Conservation (phyloP, 805 yeast species). For the Ogataea paradorogensis region DNA sequence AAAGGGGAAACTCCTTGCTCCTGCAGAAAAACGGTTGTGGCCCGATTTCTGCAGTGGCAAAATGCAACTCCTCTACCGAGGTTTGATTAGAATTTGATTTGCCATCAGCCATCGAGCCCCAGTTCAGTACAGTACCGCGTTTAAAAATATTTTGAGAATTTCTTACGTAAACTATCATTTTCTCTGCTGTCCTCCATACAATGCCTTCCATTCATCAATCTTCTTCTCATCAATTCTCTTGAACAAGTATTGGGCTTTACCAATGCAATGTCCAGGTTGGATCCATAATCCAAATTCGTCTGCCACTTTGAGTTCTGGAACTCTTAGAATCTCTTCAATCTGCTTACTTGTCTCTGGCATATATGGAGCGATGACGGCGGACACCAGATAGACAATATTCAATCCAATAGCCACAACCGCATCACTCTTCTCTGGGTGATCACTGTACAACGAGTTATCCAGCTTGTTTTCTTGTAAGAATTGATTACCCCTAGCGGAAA, state of each 20-base stretch:
- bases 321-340: constrained; percentile 77
- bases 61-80: not conserved
- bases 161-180: constrained; percentile 1
- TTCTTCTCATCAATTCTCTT: constrained; percentile 87
- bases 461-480: constrained; percentile 95
- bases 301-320: constrained; percentile 74
- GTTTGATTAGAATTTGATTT: not conserved
- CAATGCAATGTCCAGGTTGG: constrained; percentile 79
- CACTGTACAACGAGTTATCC: constrained; percentile 79
- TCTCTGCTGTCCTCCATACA: constrained; percentile 76
- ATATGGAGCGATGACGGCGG: constrained; percentile 79
- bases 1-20: not conserved
- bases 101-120: constrained; percentile 5
- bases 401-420: constrained; percentile 91
- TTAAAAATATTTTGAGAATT: constrained; percentile 2
- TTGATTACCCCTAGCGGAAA: constrained; percentile 90
- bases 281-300: constrained; percentile 69
- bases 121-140: not conserved
- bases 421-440: constrained; percentile 76
- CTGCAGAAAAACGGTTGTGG: not conserved
- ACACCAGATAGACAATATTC: constrained; percentile 82
- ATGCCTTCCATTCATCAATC: constrained; percentile 80
- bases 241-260: constrained; percentile 89
- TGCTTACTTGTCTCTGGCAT: constrained; percentile 80
- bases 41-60: constrained; percentile 4